Evolutionary conservation across 2,329 filamentous ascomycete species (phyloP).

Genomic region (Claviceps sp.): DNA sequence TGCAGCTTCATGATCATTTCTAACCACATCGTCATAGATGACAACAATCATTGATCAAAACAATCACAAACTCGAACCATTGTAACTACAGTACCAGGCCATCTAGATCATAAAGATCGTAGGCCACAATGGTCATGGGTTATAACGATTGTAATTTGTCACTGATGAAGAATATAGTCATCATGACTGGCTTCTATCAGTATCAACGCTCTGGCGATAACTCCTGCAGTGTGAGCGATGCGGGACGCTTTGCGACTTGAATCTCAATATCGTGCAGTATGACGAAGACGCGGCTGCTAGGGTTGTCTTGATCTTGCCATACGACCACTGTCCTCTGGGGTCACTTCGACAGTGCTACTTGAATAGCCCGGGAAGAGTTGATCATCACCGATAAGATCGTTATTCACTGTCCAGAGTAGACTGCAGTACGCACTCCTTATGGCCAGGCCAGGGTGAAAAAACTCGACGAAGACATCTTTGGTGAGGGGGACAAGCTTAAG

Average conservation of each 20-base stretch:
- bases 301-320: background rate
- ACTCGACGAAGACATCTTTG: background rate
- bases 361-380: background rate
- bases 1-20: no score
- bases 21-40: no score
- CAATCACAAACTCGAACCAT: no score
- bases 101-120: background rate
- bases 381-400: background rate
- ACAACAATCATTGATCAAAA: no score
- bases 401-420: background rate
- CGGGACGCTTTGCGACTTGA: conserved; percentile 2
- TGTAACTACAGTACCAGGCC: no score
- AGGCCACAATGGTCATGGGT: no score
- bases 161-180: background rate
- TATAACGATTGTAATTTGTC: no score
- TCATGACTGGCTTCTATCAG: background rate
- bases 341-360: background rate
- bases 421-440: background rate
- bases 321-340: background rate
- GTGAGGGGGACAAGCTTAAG: background rate
- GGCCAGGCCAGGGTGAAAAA: background rate
- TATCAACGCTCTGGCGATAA: background rate
- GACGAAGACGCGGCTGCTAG: background rate
- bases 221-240: conserved; percentile 2
- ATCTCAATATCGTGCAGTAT: background rate